These are phyloP conservation scores for Plantago ovata DNA, from an alignment of 257 asterid genomes.

Conservation along the genomic window DNA sequence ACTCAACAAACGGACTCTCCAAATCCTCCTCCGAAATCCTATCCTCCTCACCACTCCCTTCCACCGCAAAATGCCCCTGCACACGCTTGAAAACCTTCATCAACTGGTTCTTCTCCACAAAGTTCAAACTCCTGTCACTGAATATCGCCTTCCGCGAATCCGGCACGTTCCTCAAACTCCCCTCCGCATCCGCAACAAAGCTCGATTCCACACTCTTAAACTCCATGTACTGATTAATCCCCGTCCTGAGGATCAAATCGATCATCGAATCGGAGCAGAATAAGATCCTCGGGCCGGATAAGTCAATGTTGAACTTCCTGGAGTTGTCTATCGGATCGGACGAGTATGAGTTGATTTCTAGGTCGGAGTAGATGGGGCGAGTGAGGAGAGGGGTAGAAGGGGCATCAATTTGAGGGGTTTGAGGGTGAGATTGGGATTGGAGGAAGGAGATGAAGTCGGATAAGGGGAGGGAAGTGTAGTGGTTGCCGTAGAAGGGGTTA, in stretches of 20 bases:
- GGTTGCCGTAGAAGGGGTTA: conserved; percentile 67
- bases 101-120: conserved; percentile 76
- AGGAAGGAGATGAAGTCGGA: conserved; percentile 50
- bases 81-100: conserved; percentile 86
- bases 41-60: conserved; percentile 36
- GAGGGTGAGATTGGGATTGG: conserved; percentile 39
- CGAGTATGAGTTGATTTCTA: conserved; percentile 48
- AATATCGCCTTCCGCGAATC: conserved; percentile 83
- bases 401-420: conserved; percentile 22
- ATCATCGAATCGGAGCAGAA: conserved; percentile 70
- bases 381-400: conserved; percentile 31
- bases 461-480: conserved; percentile 67
- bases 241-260: conserved; percentile 59
- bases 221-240: conserved; percentile 78
- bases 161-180: conserved; percentile 61
- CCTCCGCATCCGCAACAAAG: conserved; percentile 47
- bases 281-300: conserved; percentile 71
- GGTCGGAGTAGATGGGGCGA: conserved; percentile 49
- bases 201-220: conserved; percentile 79
- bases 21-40: conserved; percentile 64
- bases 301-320: conserved; percentile 54
- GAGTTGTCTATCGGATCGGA: conserved; percentile 45
- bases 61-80: conserved; percentile 54
- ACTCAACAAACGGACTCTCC: conserved; percentile 69
- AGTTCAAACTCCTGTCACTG: conserved; percentile 49